Evolutionary conservation across 345 rosid species (phyloP), one percentile per base, ranked within the genome.

Genomic region (Reutealis trisperma): DNA sequence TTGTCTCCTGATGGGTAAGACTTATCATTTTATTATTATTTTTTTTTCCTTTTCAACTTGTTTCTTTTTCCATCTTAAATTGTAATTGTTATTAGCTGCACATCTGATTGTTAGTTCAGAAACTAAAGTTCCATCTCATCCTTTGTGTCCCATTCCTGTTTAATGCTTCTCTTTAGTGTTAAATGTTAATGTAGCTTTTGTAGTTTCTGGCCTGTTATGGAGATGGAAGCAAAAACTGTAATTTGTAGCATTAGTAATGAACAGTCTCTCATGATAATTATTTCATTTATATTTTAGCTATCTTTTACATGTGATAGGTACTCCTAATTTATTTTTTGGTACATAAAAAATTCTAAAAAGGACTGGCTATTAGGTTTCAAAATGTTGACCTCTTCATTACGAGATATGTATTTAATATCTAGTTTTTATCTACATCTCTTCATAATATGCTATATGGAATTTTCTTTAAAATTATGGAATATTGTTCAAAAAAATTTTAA

Each of bases 1-100:
- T 80, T 78, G 27, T 84, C 86, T 66, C 75, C 82, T 3, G 94
- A 86, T 34, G 83, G 77, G 70, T 87, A 80, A 85, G 68, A 61
- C 34, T 5, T 9, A 8, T 22, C 0, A 14, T 11, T 19, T 11
- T 22, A 15, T 54, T 54, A 4, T 54, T 5, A 11, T 67, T 16
- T 5, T 14, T 7, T 54, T 41, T 47, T n/a, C 19, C 30, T 22
- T 73, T 47, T 32, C 10, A 54, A 47, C 32, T 24, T 27, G 44
- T 74, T 57, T 19, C 32, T 30, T 37, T 16, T 42, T 37, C 60
- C 68, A 19, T n/a, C 61, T 19, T 62, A 55, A 71, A 64, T 74
- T 72, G 25, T 34, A 66, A 67, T 80, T 82, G 67, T 74, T 75
- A 54, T 63, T 81, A 77, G 55, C 70, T 84, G 49, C 77, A 58